Evolutionary conservation across 495 filamentous ascomycete species (phyloP).

Genomic region (Lasiosphaeria hispida): DNA sequence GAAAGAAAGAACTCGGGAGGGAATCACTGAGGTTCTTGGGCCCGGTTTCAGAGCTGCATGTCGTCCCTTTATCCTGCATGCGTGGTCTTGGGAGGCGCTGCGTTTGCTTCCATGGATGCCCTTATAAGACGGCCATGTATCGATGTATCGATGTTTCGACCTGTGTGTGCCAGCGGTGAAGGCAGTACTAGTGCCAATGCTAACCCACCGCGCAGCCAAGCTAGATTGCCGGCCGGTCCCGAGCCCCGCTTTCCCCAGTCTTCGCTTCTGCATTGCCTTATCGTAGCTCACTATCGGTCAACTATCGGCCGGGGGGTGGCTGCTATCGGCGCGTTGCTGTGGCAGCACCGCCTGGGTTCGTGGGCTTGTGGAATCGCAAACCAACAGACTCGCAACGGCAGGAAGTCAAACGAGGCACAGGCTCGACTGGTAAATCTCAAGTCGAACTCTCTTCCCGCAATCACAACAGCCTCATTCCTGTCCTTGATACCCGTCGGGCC

Average conservation of each 20-base stretch:
- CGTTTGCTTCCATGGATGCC: background rate
- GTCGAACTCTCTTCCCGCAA: conserved; percentile 3
- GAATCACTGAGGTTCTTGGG: background rate
- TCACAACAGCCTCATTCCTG: background rate
- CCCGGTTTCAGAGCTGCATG: conserved; percentile 16
- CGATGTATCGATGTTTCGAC: background rate
- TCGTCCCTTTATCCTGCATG: conserved; percentile 12
- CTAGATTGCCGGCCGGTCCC: background rate
- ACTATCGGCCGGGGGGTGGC: conserved; percentile 6
- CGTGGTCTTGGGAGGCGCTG: background rate
- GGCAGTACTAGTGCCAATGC: too few relatives aligned
- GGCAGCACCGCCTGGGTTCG: conserved; percentile 16
- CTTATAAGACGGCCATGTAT: background rate
- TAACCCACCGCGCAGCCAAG: too few relatives aligned
- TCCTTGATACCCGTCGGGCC: conserved; percentile 18
- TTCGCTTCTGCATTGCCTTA: background rate
- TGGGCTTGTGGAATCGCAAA: conserved; percentile 8
- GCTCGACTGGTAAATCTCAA: conserved; percentile 2
- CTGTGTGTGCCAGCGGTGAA: background rate
- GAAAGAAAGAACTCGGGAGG: background rate
- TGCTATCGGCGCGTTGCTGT: conserved; percentile 21
- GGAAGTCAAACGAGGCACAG: conserved; percentile 9
- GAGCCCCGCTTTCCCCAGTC: background rate
- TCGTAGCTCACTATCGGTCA: background rate
- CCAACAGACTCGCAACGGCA: background rate